Conservation (phyloP, 2,329 filamentous ascomycete species). For the Dryadomyces quercivorus region DNA sequence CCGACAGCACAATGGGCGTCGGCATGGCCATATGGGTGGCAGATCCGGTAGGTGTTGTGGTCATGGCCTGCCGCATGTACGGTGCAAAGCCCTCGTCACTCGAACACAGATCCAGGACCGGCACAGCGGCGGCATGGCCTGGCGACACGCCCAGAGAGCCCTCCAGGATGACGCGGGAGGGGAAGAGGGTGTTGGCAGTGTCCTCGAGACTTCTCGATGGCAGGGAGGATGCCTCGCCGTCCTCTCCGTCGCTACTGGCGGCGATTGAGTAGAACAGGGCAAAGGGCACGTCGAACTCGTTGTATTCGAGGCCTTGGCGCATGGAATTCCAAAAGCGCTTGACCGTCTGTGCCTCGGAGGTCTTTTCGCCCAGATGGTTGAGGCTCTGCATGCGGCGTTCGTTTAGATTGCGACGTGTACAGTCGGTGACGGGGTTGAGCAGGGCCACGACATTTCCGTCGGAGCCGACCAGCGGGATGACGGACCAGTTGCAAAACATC, state of each 20-base stretch:
- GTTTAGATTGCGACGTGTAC: slow-evolving; percentile 65
- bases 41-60: slow-evolving; percentile 27
- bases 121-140: slow-evolving; percentile 48
- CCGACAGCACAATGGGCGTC: slow-evolving; percentile 53
- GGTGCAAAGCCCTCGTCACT: slow-evolving; percentile 64
- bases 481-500: slow-evolving; percentile 72
- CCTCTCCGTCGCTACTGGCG: slow-evolving; percentile 32
- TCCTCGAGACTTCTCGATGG: slow-evolving; percentile 53
- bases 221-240: slow-evolving; percentile 61
- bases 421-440: slow-evolving; percentile 73
- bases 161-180: slow-evolving; percentile 57
- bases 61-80: slow-evolving; percentile 64
- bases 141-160: slow-evolving; percentile 56
- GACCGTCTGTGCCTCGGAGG: slow-evolving; percentile 58
- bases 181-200: slow-evolving; percentile 9
- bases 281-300: slow-evolving; percentile 66
- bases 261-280: slow-evolving; percentile 61
- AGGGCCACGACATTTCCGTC: slow-evolving; percentile 65
- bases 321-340: slow-evolving; percentile 64
- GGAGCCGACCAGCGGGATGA: slow-evolving; percentile 63
- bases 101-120: slow-evolving; percentile 54
- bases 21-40: neutral
- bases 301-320: slow-evolving; percentile 55
- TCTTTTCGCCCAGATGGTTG: slow-evolving; percentile 65
- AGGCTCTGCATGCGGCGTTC: slow-evolving; percentile 71